Conservation (phyloP, 73 alveolate genomes). For the Symbiodinium natans region DNA sequence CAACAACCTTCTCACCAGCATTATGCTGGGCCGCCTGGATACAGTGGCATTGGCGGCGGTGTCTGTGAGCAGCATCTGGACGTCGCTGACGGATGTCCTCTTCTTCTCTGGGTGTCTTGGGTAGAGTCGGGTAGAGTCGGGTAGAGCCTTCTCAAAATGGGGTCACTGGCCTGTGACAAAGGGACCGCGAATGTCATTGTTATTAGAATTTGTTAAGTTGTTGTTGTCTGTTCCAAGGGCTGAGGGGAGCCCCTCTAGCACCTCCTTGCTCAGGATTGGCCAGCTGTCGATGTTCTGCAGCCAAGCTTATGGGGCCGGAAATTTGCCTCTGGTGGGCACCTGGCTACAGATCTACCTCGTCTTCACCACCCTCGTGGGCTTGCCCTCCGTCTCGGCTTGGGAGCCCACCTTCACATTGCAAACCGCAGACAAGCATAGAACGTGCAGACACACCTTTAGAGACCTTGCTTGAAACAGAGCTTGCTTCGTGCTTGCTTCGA, state of each 20-base stretch:
- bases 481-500: background rate
- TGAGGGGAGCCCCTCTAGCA: no score
- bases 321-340: slow-evolving; percentile 58
- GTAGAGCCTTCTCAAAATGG: no score
- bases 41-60: slow-evolving; percentile 65
- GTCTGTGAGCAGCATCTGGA: slow-evolving; percentile 57
- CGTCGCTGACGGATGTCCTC: slow-evolving; percentile 68
- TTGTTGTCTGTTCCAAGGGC: no score
- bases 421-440: no score
- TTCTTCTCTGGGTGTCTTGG: slow-evolving; percentile 41
- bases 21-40: slow-evolving; percentile 48
- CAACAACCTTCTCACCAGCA: background rate
- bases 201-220: no score
- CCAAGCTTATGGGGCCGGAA: slow-evolving; percentile 79
- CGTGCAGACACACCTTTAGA: no score
- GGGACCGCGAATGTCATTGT: no score
- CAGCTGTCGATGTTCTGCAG: slow-evolving; percentile 92
- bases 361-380: slow-evolving; percentile 54
- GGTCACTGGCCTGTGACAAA: no score
- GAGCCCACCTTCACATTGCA: no score
- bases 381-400: background rate
- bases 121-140: background rate
- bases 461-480: background rate
- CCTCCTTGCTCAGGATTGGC: slow-evolving; percentile 51
- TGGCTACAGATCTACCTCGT: slow-evolving; percentile 82